These are phyloP conservation scores for Pelargonium fulgidum DNA, from an alignment of 441 rosid species.

Conservation along the genomic window DNA sequence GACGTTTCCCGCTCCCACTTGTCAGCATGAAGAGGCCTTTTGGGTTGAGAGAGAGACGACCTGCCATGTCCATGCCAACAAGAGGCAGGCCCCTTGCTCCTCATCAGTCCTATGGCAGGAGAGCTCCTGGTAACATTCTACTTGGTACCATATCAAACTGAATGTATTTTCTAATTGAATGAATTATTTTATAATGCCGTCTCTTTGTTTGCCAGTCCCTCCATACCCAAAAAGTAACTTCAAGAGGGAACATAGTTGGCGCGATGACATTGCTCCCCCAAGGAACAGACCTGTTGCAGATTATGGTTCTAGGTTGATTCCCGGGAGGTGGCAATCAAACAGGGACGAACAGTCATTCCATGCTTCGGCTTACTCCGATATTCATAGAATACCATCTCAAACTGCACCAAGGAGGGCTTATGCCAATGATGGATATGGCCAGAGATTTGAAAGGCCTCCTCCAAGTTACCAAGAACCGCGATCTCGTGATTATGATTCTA, in stretches of 20 bases:
- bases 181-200: background rate
- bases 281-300: constrained; percentile 68
- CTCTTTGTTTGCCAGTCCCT: constrained; percentile 38
- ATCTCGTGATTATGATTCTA: constrained; percentile 70
- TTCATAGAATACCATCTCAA: constrained; percentile 60
- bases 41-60: constrained; percentile 64
- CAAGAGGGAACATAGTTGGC: constrained; percentile 73
- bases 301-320: constrained; percentile 61
- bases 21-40: constrained; percentile 50
- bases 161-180: constrained; percentile 6
- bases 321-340: constrained; percentile 65
- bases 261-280: constrained; percentile 72
- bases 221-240: constrained; percentile 61
- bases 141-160: constrained; percentile 9
- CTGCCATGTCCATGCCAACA: constrained; percentile 50
- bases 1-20: constrained; percentile 37
- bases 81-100: constrained; percentile 58
- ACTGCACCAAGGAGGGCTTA: constrained; percentile 66
- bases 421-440: constrained; percentile 64
- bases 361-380: constrained; percentile 62
- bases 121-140: constrained; percentile 60
- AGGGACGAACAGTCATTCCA: constrained; percentile 73
- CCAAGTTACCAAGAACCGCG: constrained; percentile 39
- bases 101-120: constrained; percentile 73
- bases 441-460: constrained; percentile 78